Conservation (phyloP, 345 rosid genomes). For the Melaleuca alternifolia region DNA sequence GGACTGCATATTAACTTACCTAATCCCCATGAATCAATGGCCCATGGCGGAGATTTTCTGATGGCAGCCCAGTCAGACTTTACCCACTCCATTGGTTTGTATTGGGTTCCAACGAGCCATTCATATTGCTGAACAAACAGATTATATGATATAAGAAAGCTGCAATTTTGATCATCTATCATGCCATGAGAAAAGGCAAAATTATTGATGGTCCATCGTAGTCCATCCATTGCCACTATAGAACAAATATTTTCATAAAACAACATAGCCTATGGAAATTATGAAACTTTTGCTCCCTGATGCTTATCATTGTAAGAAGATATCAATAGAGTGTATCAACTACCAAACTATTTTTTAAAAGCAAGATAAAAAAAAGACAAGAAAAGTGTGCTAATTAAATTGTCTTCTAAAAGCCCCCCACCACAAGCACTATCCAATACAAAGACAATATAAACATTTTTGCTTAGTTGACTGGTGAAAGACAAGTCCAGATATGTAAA, state of each 20-base stretch:
- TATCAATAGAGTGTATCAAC: not conserved
- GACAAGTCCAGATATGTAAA: not conserved
- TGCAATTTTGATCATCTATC: not conserved
- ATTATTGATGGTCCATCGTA: not conserved
- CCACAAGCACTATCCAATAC: not conserved
- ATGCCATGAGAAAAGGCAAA: not conserved
- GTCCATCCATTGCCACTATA: not conserved
- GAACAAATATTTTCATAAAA: not conserved
- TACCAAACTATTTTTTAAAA: not conserved
- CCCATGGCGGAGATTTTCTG: slow-evolving; percentile 95
- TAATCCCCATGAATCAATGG: slow-evolving; percentile 98
- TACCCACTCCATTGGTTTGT: slow-evolving; percentile 81
- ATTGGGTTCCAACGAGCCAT: slow-evolving; percentile 91
- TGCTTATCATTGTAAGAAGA: not conserved
- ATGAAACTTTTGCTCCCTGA: not conserved
- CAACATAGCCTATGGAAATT: not conserved
- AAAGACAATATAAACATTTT: not conserved
- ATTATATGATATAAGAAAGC: not conserved
- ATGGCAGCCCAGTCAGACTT: slow-evolving; percentile 90
- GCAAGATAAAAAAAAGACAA: not conserved
- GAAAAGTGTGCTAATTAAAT: not conserved
- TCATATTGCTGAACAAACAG: slow-evolving; percentile 62
- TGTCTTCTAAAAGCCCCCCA: not conserved
- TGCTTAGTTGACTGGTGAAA: not conserved
- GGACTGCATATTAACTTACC: slow-evolving; percentile 33